A percentile compares a stretch with the other conserved stretches of the same genome.
phyloP scores from a whole-genome alignment of 2,329 filamentous ascomycete genomes.

The Curvularia hawaiiensis region DNA sequence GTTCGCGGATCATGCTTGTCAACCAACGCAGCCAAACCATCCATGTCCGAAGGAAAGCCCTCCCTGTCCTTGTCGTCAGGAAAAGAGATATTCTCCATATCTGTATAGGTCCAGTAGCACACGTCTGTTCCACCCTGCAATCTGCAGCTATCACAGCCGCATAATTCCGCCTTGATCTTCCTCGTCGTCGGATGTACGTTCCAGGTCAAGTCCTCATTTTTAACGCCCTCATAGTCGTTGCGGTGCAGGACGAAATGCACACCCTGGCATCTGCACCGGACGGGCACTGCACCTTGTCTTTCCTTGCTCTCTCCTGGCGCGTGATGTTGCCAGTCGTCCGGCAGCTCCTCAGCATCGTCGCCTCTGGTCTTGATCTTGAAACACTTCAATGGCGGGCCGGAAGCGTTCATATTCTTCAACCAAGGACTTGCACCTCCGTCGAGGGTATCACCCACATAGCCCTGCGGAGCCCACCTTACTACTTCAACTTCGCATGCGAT shows the following conservation, averaged over 20 bases:
- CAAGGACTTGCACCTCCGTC: conserved; percentile 60
- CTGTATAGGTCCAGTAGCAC: conserved; percentile 53
- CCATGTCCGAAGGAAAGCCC: conserved; percentile 39
- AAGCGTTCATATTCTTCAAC: conserved; percentile 47
- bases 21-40: conserved; percentile 46
- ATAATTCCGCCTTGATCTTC: conserved; percentile 50
- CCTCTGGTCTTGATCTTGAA: conserved; percentile 24
- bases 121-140: conserved; percentile 51
- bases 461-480: conserved; percentile 43
- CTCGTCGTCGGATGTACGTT: conserved; percentile 53
- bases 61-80: neutral
- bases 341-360: conserved; percentile 27
- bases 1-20: conserved; percentile 44
- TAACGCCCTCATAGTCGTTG: conserved; percentile 33
- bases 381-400: conserved; percentile 34
- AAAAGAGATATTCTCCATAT: conserved; percentile 50
- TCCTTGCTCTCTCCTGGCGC: conserved; percentile 18
- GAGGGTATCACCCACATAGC: conserved; percentile 57
- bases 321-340: conserved; percentile 33
- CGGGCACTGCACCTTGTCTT: conserved; percentile 35
- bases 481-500: conserved; percentile 17
- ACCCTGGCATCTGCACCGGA: conserved; percentile 56
- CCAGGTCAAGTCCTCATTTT: conserved; percentile 46
- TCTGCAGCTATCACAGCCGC: conserved; percentile 57
- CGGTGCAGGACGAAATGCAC: conserved; percentile 50